Percentiles rank a stretch among this genome's conserved stretches.
These are phyloP conservation scores for Aspergillus conjunctus DNA, from an alignment of 495 filamentous ascomycete genomes.

Conservation along the genomic window DNA sequence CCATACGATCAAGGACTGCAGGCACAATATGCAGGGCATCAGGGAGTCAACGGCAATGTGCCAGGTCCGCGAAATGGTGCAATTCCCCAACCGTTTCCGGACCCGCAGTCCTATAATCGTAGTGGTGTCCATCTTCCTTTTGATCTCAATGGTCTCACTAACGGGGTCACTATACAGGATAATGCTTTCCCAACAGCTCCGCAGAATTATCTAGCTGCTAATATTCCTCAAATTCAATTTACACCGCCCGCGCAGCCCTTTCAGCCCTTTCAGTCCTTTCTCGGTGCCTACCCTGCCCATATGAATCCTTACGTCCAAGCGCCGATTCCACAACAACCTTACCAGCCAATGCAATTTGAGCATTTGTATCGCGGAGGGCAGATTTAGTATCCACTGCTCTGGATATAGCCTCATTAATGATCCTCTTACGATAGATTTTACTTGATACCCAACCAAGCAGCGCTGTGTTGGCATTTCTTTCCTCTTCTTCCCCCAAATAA, in stretches of 20 bases:
- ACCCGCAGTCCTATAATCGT: neutral
- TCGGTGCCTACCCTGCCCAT: too few relatives aligned
- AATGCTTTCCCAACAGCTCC: neutral
- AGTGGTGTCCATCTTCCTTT: neutral
- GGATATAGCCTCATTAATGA: too few relatives aligned
- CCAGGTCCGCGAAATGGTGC: neutral
- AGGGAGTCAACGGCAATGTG: neutral
- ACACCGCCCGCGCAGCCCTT: neutral
- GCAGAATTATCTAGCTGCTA: neutral
- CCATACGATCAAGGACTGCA: neutral
- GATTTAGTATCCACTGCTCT: too few relatives aligned
- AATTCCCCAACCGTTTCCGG: neutral
- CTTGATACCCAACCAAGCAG: too few relatives aligned
- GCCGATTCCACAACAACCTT: too few relatives aligned
- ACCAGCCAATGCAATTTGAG: too few relatives aligned
- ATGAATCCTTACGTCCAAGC: too few relatives aligned
- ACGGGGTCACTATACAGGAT: neutral
- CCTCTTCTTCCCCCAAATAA: too few relatives aligned
- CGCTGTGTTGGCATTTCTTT: too few relatives aligned
- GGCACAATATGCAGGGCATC: neutral
- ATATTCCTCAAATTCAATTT: neutral
- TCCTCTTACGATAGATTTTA: too few relatives aligned
- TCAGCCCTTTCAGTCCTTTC: neutral
- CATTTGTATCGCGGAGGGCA: too few relatives aligned
- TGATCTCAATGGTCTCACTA: neutral